Conservation (phyloP, 2,329 filamentous ascomycete species). For the Venturia aucupariae region DNA sequence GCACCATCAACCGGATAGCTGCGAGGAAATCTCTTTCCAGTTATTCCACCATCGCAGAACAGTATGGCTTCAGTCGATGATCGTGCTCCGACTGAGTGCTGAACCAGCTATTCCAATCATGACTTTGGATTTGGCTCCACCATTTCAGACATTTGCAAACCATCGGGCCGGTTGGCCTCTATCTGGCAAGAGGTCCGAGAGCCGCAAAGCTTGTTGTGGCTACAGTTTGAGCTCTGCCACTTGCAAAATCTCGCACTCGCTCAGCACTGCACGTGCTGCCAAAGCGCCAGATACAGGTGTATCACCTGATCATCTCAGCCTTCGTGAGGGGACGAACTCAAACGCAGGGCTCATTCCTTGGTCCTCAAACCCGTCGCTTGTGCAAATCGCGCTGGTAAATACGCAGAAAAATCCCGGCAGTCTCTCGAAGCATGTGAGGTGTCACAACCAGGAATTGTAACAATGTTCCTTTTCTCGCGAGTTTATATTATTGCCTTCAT, state of each 20-base stretch:
- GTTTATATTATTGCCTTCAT: not conserved
- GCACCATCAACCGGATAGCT: not conserved
- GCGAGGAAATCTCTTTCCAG: not conserved
- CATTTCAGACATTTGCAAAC: not conserved
- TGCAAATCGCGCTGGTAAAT: not conserved
- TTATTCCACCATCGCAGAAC: not conserved
- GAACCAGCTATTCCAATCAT: not conserved
- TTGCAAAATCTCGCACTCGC: not conserved
- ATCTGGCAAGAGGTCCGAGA: not conserved
- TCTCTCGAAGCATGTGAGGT: not conserved
- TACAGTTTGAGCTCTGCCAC: not conserved
- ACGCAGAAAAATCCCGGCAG: no score
- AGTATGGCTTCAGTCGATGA: not conserved
- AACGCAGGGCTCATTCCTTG: not conserved
- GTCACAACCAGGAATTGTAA: not conserved
- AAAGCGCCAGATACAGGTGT: not conserved
- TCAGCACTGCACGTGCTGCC: not conserved
- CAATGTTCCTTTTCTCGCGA: not conserved
- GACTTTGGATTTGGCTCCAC: not conserved
- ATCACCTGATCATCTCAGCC: not conserved
- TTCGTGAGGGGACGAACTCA: not conserved
- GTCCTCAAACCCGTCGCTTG: not conserved
- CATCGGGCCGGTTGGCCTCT: not conserved
- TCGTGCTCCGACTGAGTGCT: not conserved
- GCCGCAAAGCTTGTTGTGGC: not conserved